Conservation (phyloP, 768 basidiomycete genomes). For the Auricularia cornea region DNA sequence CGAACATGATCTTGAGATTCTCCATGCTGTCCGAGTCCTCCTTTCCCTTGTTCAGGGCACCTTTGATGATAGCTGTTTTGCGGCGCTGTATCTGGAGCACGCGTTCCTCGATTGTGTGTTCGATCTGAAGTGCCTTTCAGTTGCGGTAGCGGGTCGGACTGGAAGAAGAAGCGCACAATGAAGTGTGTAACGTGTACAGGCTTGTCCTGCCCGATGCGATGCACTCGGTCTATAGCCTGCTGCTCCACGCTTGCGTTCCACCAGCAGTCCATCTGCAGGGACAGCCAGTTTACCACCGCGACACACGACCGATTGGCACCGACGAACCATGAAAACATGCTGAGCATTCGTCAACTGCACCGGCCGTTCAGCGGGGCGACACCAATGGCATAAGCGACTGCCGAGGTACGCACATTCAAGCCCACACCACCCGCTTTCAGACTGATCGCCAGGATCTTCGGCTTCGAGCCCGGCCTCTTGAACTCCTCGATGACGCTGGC, state of each 20-base stretch:
- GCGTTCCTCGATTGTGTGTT: constrained; percentile 69
- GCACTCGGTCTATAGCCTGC: constrained; percentile 83
- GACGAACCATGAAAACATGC: constrained; percentile 76
- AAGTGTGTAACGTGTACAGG: constrained; percentile 80
- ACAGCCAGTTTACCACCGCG: background rate
- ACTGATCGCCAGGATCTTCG: constrained; percentile 70
- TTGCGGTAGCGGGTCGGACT: too few species aligned
- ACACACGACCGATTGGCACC: background rate
- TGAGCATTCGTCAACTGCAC: constrained; percentile 67
- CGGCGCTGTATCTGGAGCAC: constrained; percentile 77
- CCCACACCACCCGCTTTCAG: constrained; percentile 92
- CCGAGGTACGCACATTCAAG: constrained; percentile 50
- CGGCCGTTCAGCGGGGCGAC: background rate
- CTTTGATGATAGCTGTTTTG: constrained; percentile 80
- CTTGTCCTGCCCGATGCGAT: constrained; percentile 76
- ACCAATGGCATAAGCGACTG: background rate
- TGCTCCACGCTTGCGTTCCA: constrained; percentile 82
- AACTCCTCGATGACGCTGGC: constrained; percentile 70
- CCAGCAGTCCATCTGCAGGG: constrained; percentile 82
- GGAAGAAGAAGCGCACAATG: constrained; percentile 51
- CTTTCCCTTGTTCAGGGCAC: constrained; percentile 59
- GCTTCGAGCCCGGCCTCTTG: constrained; percentile 54
- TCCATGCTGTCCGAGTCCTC: constrained; percentile 60
- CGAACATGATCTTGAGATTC: constrained; percentile 77
- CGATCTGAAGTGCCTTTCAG: too few species aligned